A percentile compares a stretch with the other conserved stretches of the same genome.
Conservation (phyloP, 2,329 filamentous ascomycete species). For the Aspergillus alliaceus region DNA sequence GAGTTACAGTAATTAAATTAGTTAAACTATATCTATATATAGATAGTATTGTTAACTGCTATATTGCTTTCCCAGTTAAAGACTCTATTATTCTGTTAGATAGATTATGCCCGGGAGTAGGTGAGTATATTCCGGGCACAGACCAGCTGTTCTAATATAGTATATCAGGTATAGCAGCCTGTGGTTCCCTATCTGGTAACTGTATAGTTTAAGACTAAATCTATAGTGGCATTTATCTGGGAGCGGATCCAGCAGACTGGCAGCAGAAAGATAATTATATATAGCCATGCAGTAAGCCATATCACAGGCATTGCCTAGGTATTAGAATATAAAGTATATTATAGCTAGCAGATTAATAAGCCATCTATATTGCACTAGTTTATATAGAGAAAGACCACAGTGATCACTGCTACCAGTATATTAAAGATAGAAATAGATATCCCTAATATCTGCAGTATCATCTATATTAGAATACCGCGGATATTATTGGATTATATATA, state of each 20-base stretch:
- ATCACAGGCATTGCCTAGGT: neutral
- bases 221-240: neutral
- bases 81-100: neutral
- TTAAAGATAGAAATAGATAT: slow-evolving; percentile 12
- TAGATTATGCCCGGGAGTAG: neutral
- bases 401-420: no score
- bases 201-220: neutral
- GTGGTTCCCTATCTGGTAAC: no score
- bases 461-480: slow-evolving; percentile 3
- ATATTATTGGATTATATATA: no score
- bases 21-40: no score
- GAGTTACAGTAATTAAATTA: no score
- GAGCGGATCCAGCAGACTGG: neutral
- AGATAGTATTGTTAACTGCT: no score
- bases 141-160: no score
- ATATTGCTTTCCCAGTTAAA: slow-evolving; percentile 9
- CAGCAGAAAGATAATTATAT: neutral
- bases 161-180: slow-evolving; percentile 3
- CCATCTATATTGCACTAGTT: no score
- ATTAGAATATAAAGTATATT: no score
- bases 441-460: slow-evolving; percentile 11
- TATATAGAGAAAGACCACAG: no score
- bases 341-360: no score
- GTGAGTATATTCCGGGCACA: no score
- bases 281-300: neutral